Conservation (phyloP, 73 alveolate species). For the Paramecium pentaurelia region DNA sequence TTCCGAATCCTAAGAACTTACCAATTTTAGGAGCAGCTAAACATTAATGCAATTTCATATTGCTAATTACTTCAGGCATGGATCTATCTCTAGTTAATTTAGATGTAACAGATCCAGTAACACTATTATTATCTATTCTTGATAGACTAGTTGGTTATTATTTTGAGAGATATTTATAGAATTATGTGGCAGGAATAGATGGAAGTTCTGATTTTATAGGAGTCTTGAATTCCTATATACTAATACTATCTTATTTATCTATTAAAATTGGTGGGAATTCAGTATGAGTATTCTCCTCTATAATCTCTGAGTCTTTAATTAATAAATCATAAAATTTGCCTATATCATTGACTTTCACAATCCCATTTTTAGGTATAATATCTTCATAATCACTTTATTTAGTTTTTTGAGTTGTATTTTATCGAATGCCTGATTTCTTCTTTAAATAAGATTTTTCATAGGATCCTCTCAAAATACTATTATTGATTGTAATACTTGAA, state of each 20-base stretch:
- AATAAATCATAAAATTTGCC: slow-evolving; percentile 39
- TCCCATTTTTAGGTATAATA: neutral
- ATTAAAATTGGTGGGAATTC: neutral
- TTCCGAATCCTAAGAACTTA: slow-evolving; percentile 36
- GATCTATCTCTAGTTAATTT: slow-evolving; percentile 51
- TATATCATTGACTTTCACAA: slow-evolving; percentile 39
- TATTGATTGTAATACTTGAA: neutral
- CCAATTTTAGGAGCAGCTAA: slow-evolving; percentile 47
- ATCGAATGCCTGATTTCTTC: neutral
- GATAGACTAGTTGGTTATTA: neutral
- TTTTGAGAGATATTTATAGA: slow-evolving; percentile 2
- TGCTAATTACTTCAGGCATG: neutral
- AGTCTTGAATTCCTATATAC: neutral
- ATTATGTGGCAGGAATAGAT: slow-evolving; percentile 30
- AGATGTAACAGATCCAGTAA: slow-evolving; percentile 41
- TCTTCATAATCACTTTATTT: slow-evolving; percentile 24
- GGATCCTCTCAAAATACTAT: slow-evolving; percentile 11
- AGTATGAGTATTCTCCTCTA: neutral
- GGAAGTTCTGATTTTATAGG: neutral
- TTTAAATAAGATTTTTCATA: slow-evolving; percentile 30
- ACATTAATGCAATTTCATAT: slow-evolving; percentile 6
- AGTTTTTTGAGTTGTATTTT: neutral
- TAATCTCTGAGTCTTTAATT: neutral
- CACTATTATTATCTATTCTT: neutral
- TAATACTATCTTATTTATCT: neutral